phyloP scores from a whole-genome alignment of 306 rosid genomes.

The Betula pendula region DNA sequence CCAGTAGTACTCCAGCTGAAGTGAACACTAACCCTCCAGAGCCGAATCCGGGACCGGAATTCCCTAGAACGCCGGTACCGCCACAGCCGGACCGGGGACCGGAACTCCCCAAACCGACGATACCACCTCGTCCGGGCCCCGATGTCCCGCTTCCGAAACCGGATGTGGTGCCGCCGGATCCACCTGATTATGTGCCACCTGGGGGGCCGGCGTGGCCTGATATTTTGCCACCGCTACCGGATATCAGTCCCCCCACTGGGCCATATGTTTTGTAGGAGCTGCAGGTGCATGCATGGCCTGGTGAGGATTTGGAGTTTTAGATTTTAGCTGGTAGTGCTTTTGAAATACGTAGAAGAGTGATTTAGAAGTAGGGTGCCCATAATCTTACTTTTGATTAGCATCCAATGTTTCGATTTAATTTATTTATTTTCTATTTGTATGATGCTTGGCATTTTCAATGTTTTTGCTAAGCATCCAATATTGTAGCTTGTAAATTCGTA shows the following conservation, averaged over 20 bases:
- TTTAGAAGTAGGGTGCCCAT: no score
- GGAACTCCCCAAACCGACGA: slow-evolving; percentile 45
- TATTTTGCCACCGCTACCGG: slow-evolving; percentile 45
- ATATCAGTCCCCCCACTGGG: slow-evolving; percentile 37
- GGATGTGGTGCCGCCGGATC: slow-evolving; percentile 32
- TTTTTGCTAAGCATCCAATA: no score
- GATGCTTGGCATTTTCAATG: no score
- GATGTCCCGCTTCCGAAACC: slow-evolving; percentile 41
- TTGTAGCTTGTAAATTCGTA: no score
- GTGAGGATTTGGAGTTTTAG: no score
- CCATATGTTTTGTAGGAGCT: slow-evolving; percentile 14
- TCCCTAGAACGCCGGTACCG: slow-evolving; percentile 14
- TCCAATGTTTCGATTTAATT: no score
- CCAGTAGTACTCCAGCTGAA: slow-evolving; percentile 31
- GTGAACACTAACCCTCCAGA: slow-evolving; percentile 29
- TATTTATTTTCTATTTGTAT: no score
- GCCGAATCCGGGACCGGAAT: slow-evolving; percentile 17
- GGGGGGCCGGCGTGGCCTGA: slow-evolving; percentile 48
- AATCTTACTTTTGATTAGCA: no score
- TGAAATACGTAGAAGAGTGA: no score
- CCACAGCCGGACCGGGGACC: slow-evolving; percentile 37
- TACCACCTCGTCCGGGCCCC: slow-evolving; percentile 32
- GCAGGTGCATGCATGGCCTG: background rate
- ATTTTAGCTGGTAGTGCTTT: no score
- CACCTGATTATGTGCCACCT: slow-evolving; percentile 22